These are phyloP conservation scores for Kewa caespitosa DNA, from an alignment of 179 eudicot genomes.

Conservation along the genomic window DNA sequence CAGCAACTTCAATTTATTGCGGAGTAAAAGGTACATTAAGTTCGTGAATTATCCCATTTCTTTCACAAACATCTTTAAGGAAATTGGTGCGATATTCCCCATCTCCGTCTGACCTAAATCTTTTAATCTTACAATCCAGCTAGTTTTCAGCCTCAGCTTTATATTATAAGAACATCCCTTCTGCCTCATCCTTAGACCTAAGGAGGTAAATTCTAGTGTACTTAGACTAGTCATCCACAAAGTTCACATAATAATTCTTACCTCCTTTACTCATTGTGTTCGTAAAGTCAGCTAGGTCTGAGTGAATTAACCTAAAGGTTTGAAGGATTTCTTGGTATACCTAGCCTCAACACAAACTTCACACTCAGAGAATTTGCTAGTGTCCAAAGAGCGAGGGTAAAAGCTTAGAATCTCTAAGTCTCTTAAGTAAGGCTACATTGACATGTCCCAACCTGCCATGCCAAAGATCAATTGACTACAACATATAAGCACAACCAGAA, in stretches of 20 bases:
- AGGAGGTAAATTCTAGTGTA: not conserved
- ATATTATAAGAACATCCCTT: not conserved
- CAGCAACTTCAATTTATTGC: no score
- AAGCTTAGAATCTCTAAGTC: no score
- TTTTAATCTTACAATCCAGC: not conserved
- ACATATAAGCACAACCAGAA: no score
- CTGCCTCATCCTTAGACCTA: not conserved
- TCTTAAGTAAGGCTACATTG: no score
- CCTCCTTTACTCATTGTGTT: not conserved
- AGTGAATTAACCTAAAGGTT: not conserved
- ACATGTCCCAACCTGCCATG: no score
- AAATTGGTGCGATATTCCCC: not conserved
- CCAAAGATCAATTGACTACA: no score
- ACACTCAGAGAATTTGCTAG: no score
- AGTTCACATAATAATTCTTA: not conserved
- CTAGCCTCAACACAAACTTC: not conserved
- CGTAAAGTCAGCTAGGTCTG: not conserved
- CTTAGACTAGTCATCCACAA: not conserved
- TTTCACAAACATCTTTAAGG: no score
- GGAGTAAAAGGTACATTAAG: no score
- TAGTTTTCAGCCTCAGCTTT: not conserved
- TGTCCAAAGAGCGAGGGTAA: no score
- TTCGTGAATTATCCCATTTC: no score
- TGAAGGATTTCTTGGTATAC: not conserved
- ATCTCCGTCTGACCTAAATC: not conserved